phyloP scores from a whole-genome alignment of 371 early-diverging fungal genomes.

The Lichtheimia ornata region DNA sequence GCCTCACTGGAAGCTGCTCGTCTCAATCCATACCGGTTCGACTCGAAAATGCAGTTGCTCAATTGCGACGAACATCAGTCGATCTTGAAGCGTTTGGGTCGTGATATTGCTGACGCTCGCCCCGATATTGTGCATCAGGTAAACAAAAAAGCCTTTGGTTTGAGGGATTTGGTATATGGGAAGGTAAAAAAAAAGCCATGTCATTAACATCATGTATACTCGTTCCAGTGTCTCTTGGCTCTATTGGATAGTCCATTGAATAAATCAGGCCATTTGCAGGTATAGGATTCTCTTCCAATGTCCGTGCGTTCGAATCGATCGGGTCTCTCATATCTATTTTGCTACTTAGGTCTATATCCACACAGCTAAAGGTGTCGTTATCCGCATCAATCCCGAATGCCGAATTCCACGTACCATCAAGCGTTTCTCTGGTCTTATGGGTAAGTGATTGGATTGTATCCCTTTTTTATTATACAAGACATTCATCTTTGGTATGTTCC shows the following conservation, averaged over 20 bases:
- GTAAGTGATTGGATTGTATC: conserved; percentile 32
- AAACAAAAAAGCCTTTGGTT: conserved; percentile 8
- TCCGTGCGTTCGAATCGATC: no score
- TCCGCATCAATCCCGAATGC: conserved; percentile 95
- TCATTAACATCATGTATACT: no score
- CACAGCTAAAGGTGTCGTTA: conserved; percentile 91
- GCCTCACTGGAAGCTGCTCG: conserved; percentile 92
- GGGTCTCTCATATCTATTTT: no score
- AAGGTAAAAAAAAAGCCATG: no score
- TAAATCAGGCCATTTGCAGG: conserved; percentile 92
- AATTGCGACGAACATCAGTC: conserved; percentile 97
- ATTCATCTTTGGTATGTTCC: conserved; percentile 1
- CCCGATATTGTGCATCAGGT: conserved; percentile 98
- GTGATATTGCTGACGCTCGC: conserved; percentile 83
- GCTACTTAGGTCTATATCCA: conserved; percentile 89
- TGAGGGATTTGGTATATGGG: not conserved
- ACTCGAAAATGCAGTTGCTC: conserved; percentile 87
- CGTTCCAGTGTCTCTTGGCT: conserved; percentile 85
- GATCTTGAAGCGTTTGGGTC: conserved; percentile 79
- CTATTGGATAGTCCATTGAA: conserved; percentile 98
- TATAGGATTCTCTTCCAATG: conserved; percentile 18
- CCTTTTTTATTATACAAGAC: not conserved
- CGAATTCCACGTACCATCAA: conserved; percentile 98
- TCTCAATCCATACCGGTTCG: conserved; percentile 73
- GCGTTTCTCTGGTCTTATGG: conserved; percentile 96